Base-by-base conservation (phyloP, 169 alveolate species). In the Amoebophrya sp. region DNA sequence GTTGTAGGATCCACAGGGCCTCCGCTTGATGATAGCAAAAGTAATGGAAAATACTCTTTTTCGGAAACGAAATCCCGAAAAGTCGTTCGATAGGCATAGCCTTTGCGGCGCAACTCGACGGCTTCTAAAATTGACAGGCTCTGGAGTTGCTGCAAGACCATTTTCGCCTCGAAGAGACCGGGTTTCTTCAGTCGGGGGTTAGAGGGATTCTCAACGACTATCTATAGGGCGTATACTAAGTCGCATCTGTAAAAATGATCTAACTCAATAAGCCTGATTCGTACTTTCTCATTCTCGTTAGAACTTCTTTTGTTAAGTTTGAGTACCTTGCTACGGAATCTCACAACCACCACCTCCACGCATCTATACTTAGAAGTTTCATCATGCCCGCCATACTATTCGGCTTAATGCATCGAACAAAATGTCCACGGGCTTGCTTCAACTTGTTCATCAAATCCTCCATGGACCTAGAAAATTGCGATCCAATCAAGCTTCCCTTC, bases 321-420 rank as follows among this genome's bases (percentile, higher is more conserved):
- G n/a, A n/a, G n/a, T n/a, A n/a, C n/a, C n/a, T n/a, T n/a, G n/a
- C n/a, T n/a, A n/a, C n/a, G n/a, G n/a, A n/a, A n/a, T n/a, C n/a
- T n/a, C n/a, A n/a, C n/a, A n/a, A n/a, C n/a, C n/a, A n/a, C n/a
- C n/a, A n/a, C n/a, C n/a, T n/a, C n/a, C n/a, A n/a, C n/a, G n/a
- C n/a, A n/a, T n/a, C n/a, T n/a, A n/a, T n/a, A n/a, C n/a, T n/a
- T n/a, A n/a, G n/a, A n/a, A n/a, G n/a, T n/a, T n/a, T n/a, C n/a
- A n/a, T n/a, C n/a, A n/a, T n/a, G n/a, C n/a, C n/a, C n/a, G n/a
- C n/a, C n/a, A n/a, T n/a, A n/a, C n/a, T n/a, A n/a, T 65, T 65
- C 83, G 83, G 83, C 83, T 65, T 65, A 36, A 65, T 65, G 83
- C 83, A 65, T 1, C 83, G 83, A 29, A 65, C 83, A 36, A 65